Evolutionary conservation across 192 early-diverging fungal genomes (phyloP), one percentile per base, ranked within the genome.

Genomic region (Funneliformis mosseae): DNA sequence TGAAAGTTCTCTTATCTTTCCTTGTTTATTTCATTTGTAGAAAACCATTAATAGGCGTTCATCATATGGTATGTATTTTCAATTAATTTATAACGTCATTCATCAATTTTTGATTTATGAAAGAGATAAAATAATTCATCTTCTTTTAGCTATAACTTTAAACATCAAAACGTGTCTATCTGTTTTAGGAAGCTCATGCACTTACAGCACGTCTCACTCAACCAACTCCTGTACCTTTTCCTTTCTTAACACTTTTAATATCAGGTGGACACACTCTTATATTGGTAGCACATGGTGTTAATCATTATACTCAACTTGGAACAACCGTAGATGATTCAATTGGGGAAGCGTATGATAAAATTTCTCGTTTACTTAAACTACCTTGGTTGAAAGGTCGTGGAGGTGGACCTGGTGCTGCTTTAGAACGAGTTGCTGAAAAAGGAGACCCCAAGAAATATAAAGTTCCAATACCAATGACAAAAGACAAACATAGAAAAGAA

Each of bases 261-360:
- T 93, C 92, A 66, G 94, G 94, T 76, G 94, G 94, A 3, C 94
- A 95, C 71, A 94, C 94, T 33, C 64, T 93, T 64, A 80, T 92
- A 10, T 76, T 94, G 23, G 72, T 90, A 4, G 90, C 85, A 0
- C 88, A 92, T 64, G 85, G 77, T 33, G 87, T 94, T 59, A 87
- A 88, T 78, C 74, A 87, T 8, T 91, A 94, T 82, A 87, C 88
- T 42, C 82, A 88, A 43, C 79, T 95, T 28, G 93, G 91, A 43
- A 85, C 90, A 14, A 94, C 94, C 16, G 79, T 90, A 39, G 94
- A 94, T 85, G 91, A 93, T 83, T 92, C 93, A 33, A 86, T 93
- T 14, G 93, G 94, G 39, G 93, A 94, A 76, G 93, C 94, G 21
- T 93, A 93, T 80, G 94, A 95, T 82, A 95, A 93, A 82, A 90